Evolutionary conservation across 805 yeast species (phyloP).

Genomic region (Candida patagonica): DNA sequence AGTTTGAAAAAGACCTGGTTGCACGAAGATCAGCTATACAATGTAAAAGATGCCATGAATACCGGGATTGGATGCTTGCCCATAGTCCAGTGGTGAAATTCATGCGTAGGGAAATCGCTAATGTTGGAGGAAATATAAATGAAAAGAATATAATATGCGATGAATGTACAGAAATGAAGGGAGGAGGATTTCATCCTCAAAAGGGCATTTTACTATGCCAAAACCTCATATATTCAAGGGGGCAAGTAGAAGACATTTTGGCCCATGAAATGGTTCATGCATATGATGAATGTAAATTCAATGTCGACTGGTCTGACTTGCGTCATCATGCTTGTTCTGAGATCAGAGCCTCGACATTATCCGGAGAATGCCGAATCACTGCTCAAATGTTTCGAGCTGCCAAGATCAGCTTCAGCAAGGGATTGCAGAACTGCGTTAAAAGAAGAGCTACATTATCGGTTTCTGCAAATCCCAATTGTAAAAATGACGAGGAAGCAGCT

Average conservation of each 20-base stretch:
- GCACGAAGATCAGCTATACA: slow-evolving; percentile 39
- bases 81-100: slow-evolving; percentile 74
- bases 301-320: slow-evolving; percentile 76
- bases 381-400: slow-evolving; percentile 61
- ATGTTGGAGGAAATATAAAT: slow-evolving; percentile 47
- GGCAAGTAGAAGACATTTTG: slow-evolving; percentile 82
- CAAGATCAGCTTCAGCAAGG: slow-evolving; percentile 52
- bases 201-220: slow-evolving; percentile 81
- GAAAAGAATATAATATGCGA: slow-evolving; percentile 61
- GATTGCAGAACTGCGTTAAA: slow-evolving; percentile 85
- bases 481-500: slow-evolving; percentile 62
- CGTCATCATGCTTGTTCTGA: slow-evolving; percentile 96
- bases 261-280: slow-evolving; percentile 92
- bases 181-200: slow-evolving; percentile 93
- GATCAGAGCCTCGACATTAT: slow-evolving; percentile 81
- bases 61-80: slow-evolving; percentile 68
- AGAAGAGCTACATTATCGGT: slow-evolving; percentile 85
- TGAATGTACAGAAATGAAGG: slow-evolving; percentile 69
- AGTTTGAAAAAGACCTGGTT: slow-evolving; percentile 47
- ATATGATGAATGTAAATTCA: slow-evolving; percentile 80
- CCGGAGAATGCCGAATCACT: slow-evolving; percentile 91
- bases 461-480: slow-evolving; percentile 76
- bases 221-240: slow-evolving; percentile 61
- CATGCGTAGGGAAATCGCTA: slow-evolving; percentile 74
- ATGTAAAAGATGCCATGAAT: slow-evolving; percentile 64